phyloP scores from a whole-genome alignment of 2,329 filamentous ascomycete genomes.

The Didymella pinodella region DNA sequence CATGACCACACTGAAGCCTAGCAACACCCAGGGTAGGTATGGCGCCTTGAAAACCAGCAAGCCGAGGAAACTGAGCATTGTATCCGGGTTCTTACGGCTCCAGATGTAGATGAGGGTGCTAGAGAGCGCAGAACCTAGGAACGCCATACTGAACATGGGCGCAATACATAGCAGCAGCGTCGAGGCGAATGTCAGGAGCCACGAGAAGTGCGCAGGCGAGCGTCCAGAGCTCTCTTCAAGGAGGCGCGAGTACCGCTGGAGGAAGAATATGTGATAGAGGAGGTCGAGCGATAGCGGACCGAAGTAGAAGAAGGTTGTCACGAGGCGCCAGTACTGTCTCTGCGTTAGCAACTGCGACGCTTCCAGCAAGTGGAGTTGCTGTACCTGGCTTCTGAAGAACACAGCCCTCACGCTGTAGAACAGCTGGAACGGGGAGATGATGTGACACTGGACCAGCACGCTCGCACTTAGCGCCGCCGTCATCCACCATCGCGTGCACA shows the following conservation, averaged over 20 bases:
- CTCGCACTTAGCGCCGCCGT: slow-evolving; percentile 88
- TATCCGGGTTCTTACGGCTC: slow-evolving; percentile 93
- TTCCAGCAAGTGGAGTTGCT: slow-evolving; percentile 31
- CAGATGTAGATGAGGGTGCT: slow-evolving; percentile 97
- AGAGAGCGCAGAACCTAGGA: slow-evolving; percentile 90
- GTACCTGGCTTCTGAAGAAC: slow-evolving; percentile 88
- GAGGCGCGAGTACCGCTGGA: slow-evolving; percentile 93
- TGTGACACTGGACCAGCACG: slow-evolving; percentile 88
- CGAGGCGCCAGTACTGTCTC: slow-evolving; percentile 87
- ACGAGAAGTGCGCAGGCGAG: slow-evolving; percentile 92
- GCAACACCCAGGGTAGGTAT: slow-evolving; percentile 94
- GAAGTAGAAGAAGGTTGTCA: slow-evolving; percentile 97
- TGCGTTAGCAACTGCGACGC: neutral
- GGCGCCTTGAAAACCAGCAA: slow-evolving; percentile 91
- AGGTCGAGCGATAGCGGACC: slow-evolving; percentile 93
- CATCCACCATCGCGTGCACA: slow-evolving; percentile 97
- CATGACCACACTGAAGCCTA: slow-evolving; percentile 90
- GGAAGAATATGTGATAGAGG: slow-evolving; percentile 97
- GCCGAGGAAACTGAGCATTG: slow-evolving; percentile 83
- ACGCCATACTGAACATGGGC: slow-evolving; percentile 88
- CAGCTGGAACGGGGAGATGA: slow-evolving; percentile 91
- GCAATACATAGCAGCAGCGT: slow-evolving; percentile 80
- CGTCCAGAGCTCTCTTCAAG: slow-evolving; percentile 94
- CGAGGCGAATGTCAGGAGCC: slow-evolving; percentile 88
- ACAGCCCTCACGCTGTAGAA: slow-evolving; percentile 97